Evolutionary conservation across 768 basidiomycete species (phyloP).

Genomic region (Clitopilus hobsonii): DNA sequence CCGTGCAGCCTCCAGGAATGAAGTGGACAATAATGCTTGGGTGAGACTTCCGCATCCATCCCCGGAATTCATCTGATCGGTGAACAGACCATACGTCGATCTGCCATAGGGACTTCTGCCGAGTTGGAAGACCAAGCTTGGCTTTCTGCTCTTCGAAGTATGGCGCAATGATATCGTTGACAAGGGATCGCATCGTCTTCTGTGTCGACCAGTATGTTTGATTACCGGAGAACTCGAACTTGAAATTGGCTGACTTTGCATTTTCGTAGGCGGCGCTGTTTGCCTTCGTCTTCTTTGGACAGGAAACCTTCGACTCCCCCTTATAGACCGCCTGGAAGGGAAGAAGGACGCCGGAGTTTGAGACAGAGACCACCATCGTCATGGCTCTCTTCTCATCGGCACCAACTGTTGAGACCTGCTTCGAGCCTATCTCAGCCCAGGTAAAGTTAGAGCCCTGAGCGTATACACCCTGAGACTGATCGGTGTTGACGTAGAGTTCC

Average conservation of each 20-base stretch:
- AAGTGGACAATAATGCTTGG: conserved; percentile 22
- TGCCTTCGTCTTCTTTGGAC: conserved; percentile 9
- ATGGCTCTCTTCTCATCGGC: conserved; percentile 34
- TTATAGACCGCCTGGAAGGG: conserved; percentile 29
- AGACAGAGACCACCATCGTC: conserved; percentile 25
- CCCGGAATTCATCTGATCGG: conserved; percentile 27
- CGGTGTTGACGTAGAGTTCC: conserved; percentile 24
- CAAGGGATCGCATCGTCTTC: conserved; percentile 15
- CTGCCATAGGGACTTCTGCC: conserved; percentile 13
- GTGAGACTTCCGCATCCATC: conserved; percentile 24
- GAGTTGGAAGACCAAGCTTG: conserved; percentile 11
- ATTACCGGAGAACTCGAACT: conserved; percentile 17
- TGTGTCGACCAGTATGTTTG: conserved; percentile 22
- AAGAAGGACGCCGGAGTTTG: conserved; percentile 18
- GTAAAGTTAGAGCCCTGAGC: conserved; percentile 22
- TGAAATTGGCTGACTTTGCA: conserved; percentile 10
- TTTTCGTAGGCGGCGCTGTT: not conserved
- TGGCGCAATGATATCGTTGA: conserved; percentile 19
- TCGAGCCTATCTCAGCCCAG: conserved; percentile 18
- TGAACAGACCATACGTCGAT: conserved; percentile 35
- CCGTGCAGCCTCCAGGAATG: conserved; percentile 30
- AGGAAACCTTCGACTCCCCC: conserved; percentile 17
- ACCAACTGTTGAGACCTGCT: conserved; percentile 28
- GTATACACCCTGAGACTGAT: conserved; percentile 29
- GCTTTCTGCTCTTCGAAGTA: conserved; percentile 11